Evolutionary conservation across 2,329 filamentous ascomycete species (phyloP).

Genomic region (Ophiostoma sp.): DNA sequence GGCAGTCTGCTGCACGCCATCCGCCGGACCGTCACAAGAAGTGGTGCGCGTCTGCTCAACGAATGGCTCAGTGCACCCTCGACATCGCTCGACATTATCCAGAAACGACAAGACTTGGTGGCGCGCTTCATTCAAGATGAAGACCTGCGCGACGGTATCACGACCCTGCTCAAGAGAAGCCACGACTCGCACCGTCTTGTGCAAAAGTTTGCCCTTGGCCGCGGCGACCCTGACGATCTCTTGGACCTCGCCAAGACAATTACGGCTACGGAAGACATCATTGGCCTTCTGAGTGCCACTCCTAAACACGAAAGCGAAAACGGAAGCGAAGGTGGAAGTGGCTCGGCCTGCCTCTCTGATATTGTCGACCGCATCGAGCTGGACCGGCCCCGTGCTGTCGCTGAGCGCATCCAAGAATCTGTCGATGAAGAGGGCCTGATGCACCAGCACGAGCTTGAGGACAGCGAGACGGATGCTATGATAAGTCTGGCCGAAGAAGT

Average conservation of each 20-base stretch:
- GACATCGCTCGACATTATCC: conserved; percentile 75
- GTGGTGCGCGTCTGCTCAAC: conserved; percentile 76
- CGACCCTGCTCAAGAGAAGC: conserved; percentile 63
- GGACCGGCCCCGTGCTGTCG: conserved; percentile 60
- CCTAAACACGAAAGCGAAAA: conserved; percentile 16
- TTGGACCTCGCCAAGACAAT: conserved; percentile 79
- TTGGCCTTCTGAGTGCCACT: conserved; percentile 38
- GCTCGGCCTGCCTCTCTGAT: conserved; percentile 32
- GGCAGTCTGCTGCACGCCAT: conserved; percentile 90
- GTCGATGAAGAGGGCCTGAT: conserved; percentile 92
- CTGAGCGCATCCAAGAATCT: conserved; percentile 63
- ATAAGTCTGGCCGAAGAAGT: conserved; percentile 69
- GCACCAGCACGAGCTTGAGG: conserved; percentile 70
- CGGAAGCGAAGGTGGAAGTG: conserved; percentile 3
- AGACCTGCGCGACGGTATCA: conserved; percentile 63
- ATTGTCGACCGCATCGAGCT: conserved; percentile 59
- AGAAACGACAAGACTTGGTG: conserved; percentile 74
- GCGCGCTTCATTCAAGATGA: conserved; percentile 63
- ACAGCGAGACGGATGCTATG: conserved; percentile 64
- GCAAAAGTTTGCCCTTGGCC: conserved; percentile 88
- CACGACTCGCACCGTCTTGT: conserved; percentile 85
- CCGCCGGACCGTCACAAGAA: conserved; percentile 82
- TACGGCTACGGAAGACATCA: conserved; percentile 62
- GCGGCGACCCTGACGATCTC: conserved; percentile 88
- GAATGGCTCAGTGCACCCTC: conserved; percentile 81